These are phyloP conservation scores for Lentinus tigrinus DNA, from an alignment of 768 basidiomycete species.

Conservation along the genomic window DNA sequence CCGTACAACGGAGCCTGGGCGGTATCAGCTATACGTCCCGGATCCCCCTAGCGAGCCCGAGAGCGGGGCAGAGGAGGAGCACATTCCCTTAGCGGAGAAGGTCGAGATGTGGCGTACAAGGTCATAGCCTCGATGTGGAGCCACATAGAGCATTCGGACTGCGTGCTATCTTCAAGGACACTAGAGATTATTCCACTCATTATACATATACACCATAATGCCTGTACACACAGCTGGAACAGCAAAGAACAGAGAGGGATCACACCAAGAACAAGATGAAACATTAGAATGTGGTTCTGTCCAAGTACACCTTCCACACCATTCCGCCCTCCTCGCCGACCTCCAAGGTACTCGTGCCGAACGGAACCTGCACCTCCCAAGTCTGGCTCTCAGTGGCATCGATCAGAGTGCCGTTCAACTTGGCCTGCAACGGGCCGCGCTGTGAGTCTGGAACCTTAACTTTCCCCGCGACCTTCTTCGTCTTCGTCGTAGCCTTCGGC, in stretches of 20 bases:
- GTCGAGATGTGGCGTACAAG: slow-evolving; percentile 26
- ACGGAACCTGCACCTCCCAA: slow-evolving; percentile 63
- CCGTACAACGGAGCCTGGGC: slow-evolving; percentile 52
- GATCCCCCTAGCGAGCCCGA: slow-evolving; percentile 43
- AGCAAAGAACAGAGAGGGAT: no score
- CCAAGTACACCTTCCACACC: slow-evolving; percentile 68
- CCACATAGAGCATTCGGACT: neutral
- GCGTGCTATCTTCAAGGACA: neutral
- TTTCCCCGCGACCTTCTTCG: slow-evolving; percentile 19
- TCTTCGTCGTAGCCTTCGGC: slow-evolving; percentile 16
- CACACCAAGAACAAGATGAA: no score
- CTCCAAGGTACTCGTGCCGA: slow-evolving; percentile 65
- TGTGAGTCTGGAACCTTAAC: slow-evolving; percentile 21
- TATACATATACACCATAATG: slow-evolving; percentile 13
- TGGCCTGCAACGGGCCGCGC: slow-evolving; percentile 53
- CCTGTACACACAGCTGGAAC: slow-evolving; percentile 5
- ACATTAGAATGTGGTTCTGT: slow-evolving; percentile 10
- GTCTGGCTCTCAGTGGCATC: slow-evolving; percentile 47
- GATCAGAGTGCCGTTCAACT: slow-evolving; percentile 54
- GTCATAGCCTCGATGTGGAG: slow-evolving; percentile 2
- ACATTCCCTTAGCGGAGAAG: slow-evolving; percentile 21
- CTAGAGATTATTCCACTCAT: neutral
- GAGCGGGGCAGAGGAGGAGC: slow-evolving; percentile 37
- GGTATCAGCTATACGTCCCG: slow-evolving; percentile 70
- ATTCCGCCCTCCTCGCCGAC: slow-evolving; percentile 70